Evolutionary conservation across 495 filamentous ascomycete genomes (phyloP).

Genomic region (Penicillium arizonense): DNA sequence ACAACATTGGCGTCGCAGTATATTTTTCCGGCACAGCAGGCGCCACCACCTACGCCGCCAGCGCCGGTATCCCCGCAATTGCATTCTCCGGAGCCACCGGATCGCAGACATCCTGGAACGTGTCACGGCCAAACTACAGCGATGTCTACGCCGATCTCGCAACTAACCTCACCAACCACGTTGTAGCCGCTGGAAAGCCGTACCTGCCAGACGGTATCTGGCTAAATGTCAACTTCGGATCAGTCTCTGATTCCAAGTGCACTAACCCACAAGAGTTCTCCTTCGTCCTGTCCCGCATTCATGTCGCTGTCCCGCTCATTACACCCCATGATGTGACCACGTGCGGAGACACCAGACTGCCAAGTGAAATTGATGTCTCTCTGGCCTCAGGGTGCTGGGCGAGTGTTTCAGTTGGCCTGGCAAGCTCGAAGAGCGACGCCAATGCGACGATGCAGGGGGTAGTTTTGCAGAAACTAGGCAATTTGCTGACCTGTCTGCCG

Average conservation of each 20-base stretch:
- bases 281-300: slow-evolving; percentile 61
- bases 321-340: slow-evolving; percentile 53
- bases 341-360: slow-evolving; percentile 55
- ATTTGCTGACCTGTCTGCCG: slow-evolving; percentile 45
- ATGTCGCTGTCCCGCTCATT: slow-evolving; percentile 44
- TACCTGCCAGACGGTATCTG: slow-evolving; percentile 58
- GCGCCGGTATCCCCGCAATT: slow-evolving; percentile 57
- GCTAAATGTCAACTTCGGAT: slow-evolving; percentile 67
- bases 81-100: slow-evolving; percentile 59
- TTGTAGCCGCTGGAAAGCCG: slow-evolving; percentile 54
- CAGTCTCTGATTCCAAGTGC: slow-evolving; percentile 46
- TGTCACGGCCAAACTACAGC: slow-evolving; percentile 44
- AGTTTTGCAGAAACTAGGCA: slow-evolving; percentile 53
- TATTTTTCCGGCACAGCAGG: slow-evolving; percentile 64
- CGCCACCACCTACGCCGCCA: slow-evolving; percentile 55
- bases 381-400: slow-evolving; percentile 52
- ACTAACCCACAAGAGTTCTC: slow-evolving; percentile 47
- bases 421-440: slow-evolving; percentile 56
- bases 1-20: slow-evolving; percentile 50
- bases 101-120: slow-evolving; percentile 52
- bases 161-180: slow-evolving; percentile 50
- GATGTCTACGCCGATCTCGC: slow-evolving; percentile 60
- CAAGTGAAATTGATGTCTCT: slow-evolving; percentile 54
- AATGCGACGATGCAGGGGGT: slow-evolving; percentile 52
- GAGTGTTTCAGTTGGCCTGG: slow-evolving; percentile 61